phyloP scores from a whole-genome alignment of 2,329 filamentous ascomycete species.

The Diaporthe vaccinii region DNA sequence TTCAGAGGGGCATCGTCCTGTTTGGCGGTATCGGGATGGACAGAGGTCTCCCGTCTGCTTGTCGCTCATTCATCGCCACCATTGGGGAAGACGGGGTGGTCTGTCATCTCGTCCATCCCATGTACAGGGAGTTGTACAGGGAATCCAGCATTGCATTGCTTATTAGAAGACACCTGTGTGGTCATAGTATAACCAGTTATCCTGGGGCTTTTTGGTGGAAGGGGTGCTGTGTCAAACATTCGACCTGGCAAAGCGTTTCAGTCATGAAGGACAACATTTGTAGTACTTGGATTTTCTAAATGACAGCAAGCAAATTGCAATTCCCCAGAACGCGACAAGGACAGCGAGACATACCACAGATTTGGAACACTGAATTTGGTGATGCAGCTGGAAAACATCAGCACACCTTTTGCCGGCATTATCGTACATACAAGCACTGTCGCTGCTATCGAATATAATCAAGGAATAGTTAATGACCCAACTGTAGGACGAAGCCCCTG shows the following conservation, averaged over 20 bases:
- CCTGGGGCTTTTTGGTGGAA: constrained; percentile 2
- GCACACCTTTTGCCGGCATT: background rate
- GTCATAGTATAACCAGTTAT: background rate
- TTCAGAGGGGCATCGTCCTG: background rate
- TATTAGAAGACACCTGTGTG: constrained; percentile 13
- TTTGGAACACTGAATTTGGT: background rate
- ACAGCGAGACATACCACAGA: background rate
- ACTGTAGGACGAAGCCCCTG: background rate
- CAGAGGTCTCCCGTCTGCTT: constrained; percentile 10
- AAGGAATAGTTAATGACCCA: background rate
- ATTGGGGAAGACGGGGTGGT: background rate
- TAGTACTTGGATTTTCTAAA: constrained; percentile 3
- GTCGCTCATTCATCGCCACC: constrained; percentile 18
- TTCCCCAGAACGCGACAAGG: background rate
- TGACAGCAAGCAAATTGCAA: constrained; percentile 17
- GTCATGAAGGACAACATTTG: background rate
- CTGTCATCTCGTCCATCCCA: background rate
- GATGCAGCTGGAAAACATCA: background rate
- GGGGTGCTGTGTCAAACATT: constrained; percentile 4
- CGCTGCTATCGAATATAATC: background rate
- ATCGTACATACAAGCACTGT: constrained; percentile 5
- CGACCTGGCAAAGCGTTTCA: background rate
- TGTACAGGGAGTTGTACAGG: background rate
- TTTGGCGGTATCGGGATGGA: constrained; percentile 8
- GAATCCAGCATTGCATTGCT: constrained; percentile 13